These are phyloP conservation scores for Colletotrichum acutatum DNA, from an alignment of 2,329 filamentous ascomycete species.

Conservation along the genomic window DNA sequence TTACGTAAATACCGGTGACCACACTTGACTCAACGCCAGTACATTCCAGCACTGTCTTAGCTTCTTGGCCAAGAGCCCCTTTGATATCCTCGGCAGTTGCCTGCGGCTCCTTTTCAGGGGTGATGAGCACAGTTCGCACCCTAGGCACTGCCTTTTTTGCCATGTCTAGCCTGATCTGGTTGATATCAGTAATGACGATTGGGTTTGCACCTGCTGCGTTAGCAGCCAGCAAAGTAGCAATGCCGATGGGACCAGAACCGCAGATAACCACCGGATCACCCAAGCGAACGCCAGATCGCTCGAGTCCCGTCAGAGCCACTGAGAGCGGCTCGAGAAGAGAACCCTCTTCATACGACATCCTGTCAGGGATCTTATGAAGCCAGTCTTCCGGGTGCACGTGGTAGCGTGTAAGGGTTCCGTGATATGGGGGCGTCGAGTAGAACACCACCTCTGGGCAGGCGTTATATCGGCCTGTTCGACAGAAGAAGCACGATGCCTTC, in stretches of 20 bases:
- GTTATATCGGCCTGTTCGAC: conserved; percentile 52
- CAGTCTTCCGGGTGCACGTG: conserved; percentile 50
- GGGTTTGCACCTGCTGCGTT: conserved; percentile 54
- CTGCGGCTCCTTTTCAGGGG: conserved; percentile 3
- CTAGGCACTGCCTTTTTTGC: conserved; percentile 20
- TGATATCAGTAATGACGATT: conserved; percentile 55
- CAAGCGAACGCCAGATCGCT: conserved; percentile 49
- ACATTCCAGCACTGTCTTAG: conserved; percentile 72
- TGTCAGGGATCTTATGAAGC: conserved; percentile 49
- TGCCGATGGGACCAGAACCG: conserved; percentile 49
- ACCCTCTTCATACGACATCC: conserved; percentile 52
- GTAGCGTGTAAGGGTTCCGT: conserved; percentile 51
- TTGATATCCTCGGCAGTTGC: conserved; percentile 39
- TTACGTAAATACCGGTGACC: conserved; percentile 67
- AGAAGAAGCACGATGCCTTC: conserved; percentile 44
- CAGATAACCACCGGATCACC: conserved; percentile 51
- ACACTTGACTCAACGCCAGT: conserved; percentile 74
- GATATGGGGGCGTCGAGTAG: conserved; percentile 50
- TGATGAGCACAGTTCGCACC: conserved; percentile 16
- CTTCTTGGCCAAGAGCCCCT: conserved; percentile 49
- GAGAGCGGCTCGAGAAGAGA: conserved; percentile 59
- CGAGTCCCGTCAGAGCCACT: conserved; percentile 56
- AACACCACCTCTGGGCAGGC: conserved; percentile 52
- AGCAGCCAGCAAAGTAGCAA: conserved; percentile 52
- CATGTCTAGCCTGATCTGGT: conserved; percentile 6